These are phyloP conservation scores for Rosa chinensis DNA, from an alignment of 306 rosid genomes.

Conservation along the genomic window DNA sequence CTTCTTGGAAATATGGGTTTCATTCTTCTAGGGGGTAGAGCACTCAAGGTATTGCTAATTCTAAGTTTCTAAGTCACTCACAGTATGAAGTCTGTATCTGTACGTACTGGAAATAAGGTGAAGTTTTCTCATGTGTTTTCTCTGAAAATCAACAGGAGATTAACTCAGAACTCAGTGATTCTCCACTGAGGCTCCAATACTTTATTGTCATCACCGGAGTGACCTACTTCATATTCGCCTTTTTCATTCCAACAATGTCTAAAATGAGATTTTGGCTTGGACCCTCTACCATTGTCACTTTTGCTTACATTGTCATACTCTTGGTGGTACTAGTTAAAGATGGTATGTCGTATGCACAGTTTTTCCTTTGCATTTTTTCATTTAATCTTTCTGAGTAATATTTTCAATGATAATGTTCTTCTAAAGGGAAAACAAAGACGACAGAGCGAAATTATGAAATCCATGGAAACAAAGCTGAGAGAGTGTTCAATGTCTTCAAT, in stretches of 20 bases:
- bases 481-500: constrained; percentile 42
- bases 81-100: background rate
- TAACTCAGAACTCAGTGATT: constrained; percentile 41
- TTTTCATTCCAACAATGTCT: constrained; percentile 55
- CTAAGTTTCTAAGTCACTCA: background rate
- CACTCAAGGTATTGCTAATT: constrained; percentile 42
- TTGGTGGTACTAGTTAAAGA: constrained; percentile 37
- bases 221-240: constrained; percentile 40
- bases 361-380: background rate
- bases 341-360: constrained; percentile 26
- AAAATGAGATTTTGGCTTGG: constrained; percentile 53
- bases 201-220: constrained; percentile 48
- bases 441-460: constrained; percentile 27
- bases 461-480: constrained; percentile 38
- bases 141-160: constrained; percentile 39
- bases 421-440: constrained; percentile 42
- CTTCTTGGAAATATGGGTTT: constrained; percentile 62
- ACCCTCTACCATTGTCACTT: constrained; percentile 37
- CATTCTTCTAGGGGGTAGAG: constrained; percentile 59
- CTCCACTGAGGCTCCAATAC: constrained; percentile 57
- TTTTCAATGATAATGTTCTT: background rate
- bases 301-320: constrained; percentile 38
- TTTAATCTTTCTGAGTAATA: background rate
- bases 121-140: background rate
- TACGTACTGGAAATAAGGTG: background rate